Conservation (phyloP, 495 filamentous ascomycete genomes). For the Aspergillus haitiensis region DNA sequence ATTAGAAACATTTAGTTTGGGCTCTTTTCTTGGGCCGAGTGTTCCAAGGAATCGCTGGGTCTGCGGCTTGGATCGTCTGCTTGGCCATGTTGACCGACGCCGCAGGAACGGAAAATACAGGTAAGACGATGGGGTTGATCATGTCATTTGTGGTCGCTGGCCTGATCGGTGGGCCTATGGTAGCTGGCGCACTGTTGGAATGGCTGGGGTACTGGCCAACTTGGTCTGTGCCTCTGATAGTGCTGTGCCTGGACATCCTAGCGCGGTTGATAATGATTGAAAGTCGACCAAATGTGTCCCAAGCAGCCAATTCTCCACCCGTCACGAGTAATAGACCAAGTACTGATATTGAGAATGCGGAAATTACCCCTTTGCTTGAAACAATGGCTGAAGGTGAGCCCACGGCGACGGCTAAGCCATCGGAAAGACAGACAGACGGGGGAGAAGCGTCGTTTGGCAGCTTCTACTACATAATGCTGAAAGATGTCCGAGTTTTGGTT, state of each 20-base stretch:
- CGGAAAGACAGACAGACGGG: too few species aligned
- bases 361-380: not conserved
- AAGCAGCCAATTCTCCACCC: not conserved
- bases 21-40: conserved; percentile 27
- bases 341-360: not conserved
- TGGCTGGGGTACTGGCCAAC: conserved; percentile 30
- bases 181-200: conserved; percentile 28
- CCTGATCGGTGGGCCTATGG: conserved; percentile 26
- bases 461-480: conserved; percentile 29
- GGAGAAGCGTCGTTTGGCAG: conserved; percentile 11
- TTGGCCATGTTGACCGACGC: conserved; percentile 27
- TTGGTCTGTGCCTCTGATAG: conserved; percentile 27
- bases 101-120: conserved; percentile 24
- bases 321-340: not conserved
- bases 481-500: conserved; percentile 26
- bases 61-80: conserved; percentile 27
- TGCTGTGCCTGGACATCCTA: conserved; percentile 27
- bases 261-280: conserved; percentile 33
- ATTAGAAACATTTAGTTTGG: conserved; percentile 10
- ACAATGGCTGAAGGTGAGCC: not conserved
- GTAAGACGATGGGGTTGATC: conserved; percentile 24
- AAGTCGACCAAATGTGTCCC: not conserved
- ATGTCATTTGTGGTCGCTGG: conserved; percentile 25
- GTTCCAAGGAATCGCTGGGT: conserved; percentile 24
- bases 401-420: too few species aligned